These are phyloP conservation scores for Calocybe cyanea DNA, from an alignment of 768 basidiomycete species.

Conservation along the genomic window DNA sequence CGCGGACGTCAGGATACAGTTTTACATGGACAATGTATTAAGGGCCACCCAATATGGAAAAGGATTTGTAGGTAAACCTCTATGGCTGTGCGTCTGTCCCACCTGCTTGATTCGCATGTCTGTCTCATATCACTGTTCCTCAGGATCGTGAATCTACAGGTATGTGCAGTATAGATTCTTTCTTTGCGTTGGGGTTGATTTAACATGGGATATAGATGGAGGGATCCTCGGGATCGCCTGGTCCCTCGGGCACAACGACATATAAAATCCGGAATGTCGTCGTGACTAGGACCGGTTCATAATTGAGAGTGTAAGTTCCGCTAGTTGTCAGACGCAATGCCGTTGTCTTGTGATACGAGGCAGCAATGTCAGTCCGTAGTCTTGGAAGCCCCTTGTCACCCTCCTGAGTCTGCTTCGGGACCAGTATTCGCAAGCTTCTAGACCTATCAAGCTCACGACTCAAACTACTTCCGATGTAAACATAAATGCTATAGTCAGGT, in stretches of 20 bases:
- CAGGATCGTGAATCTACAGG: slow-evolving; percentile 43
- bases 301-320: too few species aligned
- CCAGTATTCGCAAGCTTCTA: too few species aligned
- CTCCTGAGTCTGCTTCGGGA: too few species aligned
- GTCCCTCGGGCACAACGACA: slow-evolving; percentile 36
- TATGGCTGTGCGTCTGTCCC: slow-evolving; percentile 32
- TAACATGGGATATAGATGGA: slow-evolving; percentile 32
- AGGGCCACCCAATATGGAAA: slow-evolving; percentile 34
- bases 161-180: slow-evolving; percentile 7
- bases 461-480: too few species aligned
- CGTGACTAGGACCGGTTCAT: slow-evolving; percentile 33
- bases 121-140: not conserved
- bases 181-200: not conserved
- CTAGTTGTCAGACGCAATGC: not conserved
- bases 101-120: not conserved
- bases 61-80: slow-evolving; percentile 35
- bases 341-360: not conserved
- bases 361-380: too few species aligned
- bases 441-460: too few species aligned
- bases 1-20: slow-evolving; percentile 35
- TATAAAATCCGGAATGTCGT: slow-evolving; percentile 39
- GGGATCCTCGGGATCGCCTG: slow-evolving; percentile 41
- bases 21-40: slow-evolving; percentile 36
- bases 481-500: too few species aligned
- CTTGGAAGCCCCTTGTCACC: too few species aligned